Conservation (phyloP, 2,329 filamentous ascomycete species). For the Arthroderma uncinatum region DNA sequence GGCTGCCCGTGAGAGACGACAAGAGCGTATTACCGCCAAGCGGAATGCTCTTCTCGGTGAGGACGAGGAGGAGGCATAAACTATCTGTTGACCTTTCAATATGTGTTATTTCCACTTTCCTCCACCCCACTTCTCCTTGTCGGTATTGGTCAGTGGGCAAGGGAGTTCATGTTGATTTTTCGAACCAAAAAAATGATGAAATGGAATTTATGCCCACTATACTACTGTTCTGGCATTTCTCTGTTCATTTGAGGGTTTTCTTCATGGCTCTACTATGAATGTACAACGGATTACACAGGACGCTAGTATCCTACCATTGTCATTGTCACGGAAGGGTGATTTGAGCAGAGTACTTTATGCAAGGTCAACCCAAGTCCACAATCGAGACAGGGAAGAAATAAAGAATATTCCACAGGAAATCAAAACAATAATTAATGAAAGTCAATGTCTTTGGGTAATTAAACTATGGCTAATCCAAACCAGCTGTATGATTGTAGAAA, state of each 20-base stretch:
- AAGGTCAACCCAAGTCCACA: neutral
- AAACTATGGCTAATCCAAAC: neutral
- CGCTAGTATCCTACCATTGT: neutral
- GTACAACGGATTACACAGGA: neutral
- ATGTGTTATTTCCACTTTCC: constrained; percentile 8
- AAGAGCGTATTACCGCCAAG: constrained; percentile 86
- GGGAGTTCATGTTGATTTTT: constrained; percentile 12
- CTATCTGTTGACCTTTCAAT: constrained; percentile 12
- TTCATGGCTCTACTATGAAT: neutral
- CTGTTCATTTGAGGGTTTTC: neutral
- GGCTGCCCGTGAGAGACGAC: constrained; percentile 97
- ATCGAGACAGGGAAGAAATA: neutral
- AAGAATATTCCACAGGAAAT: neutral
- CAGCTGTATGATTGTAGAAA: neutral
- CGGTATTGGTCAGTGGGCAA: constrained; percentile 12
- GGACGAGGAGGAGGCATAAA: constrained; percentile 23
- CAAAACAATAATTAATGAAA: neutral
- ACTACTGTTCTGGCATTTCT: neutral
- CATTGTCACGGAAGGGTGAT: neutral
- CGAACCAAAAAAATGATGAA: constrained; percentile 9
- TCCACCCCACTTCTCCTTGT: constrained; percentile 9
- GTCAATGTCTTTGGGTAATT: neutral
- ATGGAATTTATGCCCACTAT: constrained; percentile 8
- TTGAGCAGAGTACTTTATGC: neutral
- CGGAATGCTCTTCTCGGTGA: constrained; percentile 72